Conservation (phyloP, 805 yeast genomes). For the Wickerhamiella bombiphila region DNA sequence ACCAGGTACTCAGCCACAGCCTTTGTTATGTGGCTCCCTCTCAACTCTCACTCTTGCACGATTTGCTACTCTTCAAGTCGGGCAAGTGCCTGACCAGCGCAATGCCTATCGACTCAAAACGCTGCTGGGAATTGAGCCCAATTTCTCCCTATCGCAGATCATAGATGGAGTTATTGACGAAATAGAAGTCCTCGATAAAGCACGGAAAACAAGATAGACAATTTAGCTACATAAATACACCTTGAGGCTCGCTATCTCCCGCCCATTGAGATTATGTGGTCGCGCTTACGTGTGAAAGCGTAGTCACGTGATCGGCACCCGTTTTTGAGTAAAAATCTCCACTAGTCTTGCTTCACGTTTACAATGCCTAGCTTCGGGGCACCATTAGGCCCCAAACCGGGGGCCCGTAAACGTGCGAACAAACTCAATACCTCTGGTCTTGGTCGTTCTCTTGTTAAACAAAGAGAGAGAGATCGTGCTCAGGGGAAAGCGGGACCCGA, state of each 20-base stretch:
- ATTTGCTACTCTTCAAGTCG: slow-evolving; percentile 17
- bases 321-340: too few relatives aligned
- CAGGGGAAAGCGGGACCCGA: slow-evolving; percentile 48
- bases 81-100: slow-evolving; percentile 16
- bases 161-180: slow-evolving; percentile 16
- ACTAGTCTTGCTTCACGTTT: not conserved
- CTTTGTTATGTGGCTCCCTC: slow-evolving; percentile 13
- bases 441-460: slow-evolving; percentile 70
- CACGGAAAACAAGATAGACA: not conserved
- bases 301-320: too few relatives aligned
- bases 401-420: slow-evolving; percentile 53
- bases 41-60: slow-evolving; percentile 17
- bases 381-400: slow-evolving; percentile 74
- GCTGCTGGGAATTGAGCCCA: slow-evolving; percentile 13
- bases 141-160: slow-evolving; percentile 16
- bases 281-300: too few relatives aligned
- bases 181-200: slow-evolving; percentile 1
- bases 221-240: not conserved
- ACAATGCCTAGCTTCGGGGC: slow-evolving; percentile 1
- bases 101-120: slow-evolving; percentile 12
- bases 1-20: slow-evolving; percentile 4
- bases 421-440: slow-evolving; percentile 55
- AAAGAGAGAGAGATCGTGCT: slow-evolving; percentile 37
- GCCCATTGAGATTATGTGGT: too few relatives aligned
- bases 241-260: too few relatives aligned